Base-by-base conservation (phyloP, 441 rosid species). In the Pelargonium fulgidum region DNA sequence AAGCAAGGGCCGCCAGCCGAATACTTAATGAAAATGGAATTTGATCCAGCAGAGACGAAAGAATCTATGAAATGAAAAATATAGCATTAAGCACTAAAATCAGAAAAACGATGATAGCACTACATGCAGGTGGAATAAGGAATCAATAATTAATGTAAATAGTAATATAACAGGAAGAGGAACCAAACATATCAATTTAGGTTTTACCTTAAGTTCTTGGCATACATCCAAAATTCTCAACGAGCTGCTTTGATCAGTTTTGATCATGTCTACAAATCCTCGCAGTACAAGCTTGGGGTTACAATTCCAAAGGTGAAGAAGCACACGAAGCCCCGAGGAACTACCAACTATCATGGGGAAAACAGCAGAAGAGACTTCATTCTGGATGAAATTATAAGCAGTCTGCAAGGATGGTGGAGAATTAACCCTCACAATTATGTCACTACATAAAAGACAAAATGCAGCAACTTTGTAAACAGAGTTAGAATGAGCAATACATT, bases 1-100 rank as follows among this genome's bases (percentile, higher is more conserved):
- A 88, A 76, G 98, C 99, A 77, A 88, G 85, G 70, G 88, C 91
- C 19, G 96, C 95, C 81, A 89, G 80, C 80, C 91, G 83, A 68
- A 95, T 83, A 69, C 90, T 86, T 64, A 73, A 81, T 64, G 90
- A 77, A 76, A 80, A 78, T 63, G 99, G 97, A 69, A 89, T 79
- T 83, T 85, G 80, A 79, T 95, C 98, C 74, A 88, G 74, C 52
- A 90, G 91, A 67, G 77, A 73, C 58, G 86, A 72, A 61, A 95
- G 75, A 74, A 95, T 87, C 98, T 95, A 87, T 69, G 79, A 68
- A 65, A 74, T 36, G 41, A 16, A 71, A 14, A 73, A 65, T 17
- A 78, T 19, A 67, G 6, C 70, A n/a, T 24, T 8, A 26, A 7
- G 8, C 13, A 61, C 70, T 24, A 66, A 41, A 65, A 26, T 44